These are phyloP conservation scores for Komagataea norvegica DNA, from an alignment of 1,139 yeast genomes.

Conservation along the genomic window DNA sequence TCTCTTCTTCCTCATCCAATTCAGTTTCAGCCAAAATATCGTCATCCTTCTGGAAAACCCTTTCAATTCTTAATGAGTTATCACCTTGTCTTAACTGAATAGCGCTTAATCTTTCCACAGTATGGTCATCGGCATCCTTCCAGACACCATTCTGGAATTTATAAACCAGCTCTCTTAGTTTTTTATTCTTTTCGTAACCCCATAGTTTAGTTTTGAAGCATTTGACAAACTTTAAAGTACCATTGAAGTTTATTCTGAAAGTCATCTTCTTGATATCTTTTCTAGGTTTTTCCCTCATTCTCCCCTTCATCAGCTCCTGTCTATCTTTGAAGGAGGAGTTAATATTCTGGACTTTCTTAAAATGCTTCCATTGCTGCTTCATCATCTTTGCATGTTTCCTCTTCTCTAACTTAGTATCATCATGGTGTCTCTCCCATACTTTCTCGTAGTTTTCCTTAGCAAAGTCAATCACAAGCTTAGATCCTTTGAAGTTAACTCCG, in stretches of 20 bases:
- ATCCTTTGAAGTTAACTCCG: constrained; percentile 73
- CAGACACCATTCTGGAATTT: constrained; percentile 63
- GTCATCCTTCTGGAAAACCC: constrained; percentile 25
- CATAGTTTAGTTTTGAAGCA: constrained; percentile 74
- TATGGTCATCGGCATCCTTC: constrained; percentile 80
- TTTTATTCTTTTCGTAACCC: constrained; percentile 76
- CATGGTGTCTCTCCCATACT: constrained; percentile 40
- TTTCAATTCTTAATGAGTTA: constrained; percentile 20
- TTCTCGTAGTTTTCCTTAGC: constrained; percentile 44
- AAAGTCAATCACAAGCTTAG: constrained; percentile 49
- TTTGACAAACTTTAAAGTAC: constrained; percentile 53
- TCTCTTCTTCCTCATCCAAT: constrained; percentile 29
- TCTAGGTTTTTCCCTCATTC: constrained; percentile 54
- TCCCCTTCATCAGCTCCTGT: constrained; percentile 54
- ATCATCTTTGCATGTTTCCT: constrained; percentile 28
- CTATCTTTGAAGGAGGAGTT: constrained; percentile 38
- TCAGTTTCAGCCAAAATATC: constrained; percentile 10
- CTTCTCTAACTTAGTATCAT: constrained; percentile 23
- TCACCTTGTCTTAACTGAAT: constrained; percentile 22
- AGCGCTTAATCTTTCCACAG: constrained; percentile 52
- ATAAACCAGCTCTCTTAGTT: constrained; percentile 57
- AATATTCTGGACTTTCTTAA: constrained; percentile 37
- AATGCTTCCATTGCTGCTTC: constrained; percentile 37
- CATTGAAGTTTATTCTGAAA: constrained; percentile 59
- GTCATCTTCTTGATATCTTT: constrained; percentile 52